Base-by-base conservation (phyloP, 1,139 yeast genomes). In the Pichia sp. region DNA sequence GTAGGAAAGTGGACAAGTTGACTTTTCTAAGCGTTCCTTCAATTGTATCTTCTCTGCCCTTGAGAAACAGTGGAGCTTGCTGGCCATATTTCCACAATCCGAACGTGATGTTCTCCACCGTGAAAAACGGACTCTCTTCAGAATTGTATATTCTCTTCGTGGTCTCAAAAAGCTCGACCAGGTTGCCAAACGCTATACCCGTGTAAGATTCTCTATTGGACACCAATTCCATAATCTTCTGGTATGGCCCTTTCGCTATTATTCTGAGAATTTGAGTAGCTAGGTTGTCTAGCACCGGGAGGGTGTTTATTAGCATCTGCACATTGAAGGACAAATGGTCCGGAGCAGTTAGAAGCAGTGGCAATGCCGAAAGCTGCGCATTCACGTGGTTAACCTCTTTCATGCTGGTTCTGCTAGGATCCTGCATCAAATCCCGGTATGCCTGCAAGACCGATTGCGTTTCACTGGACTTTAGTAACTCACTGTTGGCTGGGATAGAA, bases 1-100 rank as follows among this genome's bases (percentile, higher is more conserved):
- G 80, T 47, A 90, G 74, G 67, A 90, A 93, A 0, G 97, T 90
- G 0, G 97, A 89, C 62, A 93, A 71, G 64, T 93, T 93, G 1
- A 90, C 88, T 63, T 92, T 88, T 58, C 96, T 81, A 43, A 92
- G 70, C 0, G 93, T 84, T 26, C 85, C 78, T 59, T 83, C 88
- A 44, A 84, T 77, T 55, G 85, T 78, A 54, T 83, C 86, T 63
- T 84, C 89, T 57, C 82, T 75, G 52, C 79, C 82, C 59, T 76
- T 75, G 61, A 85, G 75, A 67, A 84, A 75, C 34, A 73, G 66
- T 0, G 89, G 88, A 0, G 87, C 78, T 13, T 75, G 72, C 13
- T 77, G 77, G n/a, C 84, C 84, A 58, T 78, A 81, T 57, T 81
- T 79, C 88, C 89, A 84, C 66, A 83, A 70, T 0, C 87, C 89